Percentiles rank a stretch among this genome's conserved stretches.
phyloP scores from a whole-genome alignment of 345 rosid species.

The Luvunga scandens region DNA sequence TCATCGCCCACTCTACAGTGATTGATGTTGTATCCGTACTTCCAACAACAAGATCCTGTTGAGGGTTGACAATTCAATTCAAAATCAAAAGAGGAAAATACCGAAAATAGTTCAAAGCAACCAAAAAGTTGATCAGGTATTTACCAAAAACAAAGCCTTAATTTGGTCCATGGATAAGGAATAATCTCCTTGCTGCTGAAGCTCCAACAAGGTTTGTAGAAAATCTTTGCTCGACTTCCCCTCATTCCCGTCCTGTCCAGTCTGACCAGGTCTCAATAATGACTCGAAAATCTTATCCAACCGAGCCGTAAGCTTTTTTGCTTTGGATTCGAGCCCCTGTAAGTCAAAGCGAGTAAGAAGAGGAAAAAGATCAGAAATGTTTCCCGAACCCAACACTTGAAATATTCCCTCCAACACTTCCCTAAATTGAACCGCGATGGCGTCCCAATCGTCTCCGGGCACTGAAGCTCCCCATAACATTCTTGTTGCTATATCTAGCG shows the following conservation, averaged over 20 bases:
- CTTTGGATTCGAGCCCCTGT: slow-evolving; percentile 44
- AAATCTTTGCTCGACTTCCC: slow-evolving; percentile 23
- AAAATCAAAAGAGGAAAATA: not conserved
- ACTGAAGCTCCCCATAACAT: slow-evolving; percentile 54
- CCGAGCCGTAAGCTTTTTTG: slow-evolving; percentile 13
- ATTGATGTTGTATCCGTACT: slow-evolving; percentile 7
- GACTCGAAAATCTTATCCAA: slow-evolving; percentile 30
- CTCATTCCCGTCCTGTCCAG: slow-evolving; percentile 12
- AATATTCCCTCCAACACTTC: slow-evolving; percentile 23
- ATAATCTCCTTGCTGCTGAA: slow-evolving; percentile 4
- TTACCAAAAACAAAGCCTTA: slow-evolving; percentile 17
- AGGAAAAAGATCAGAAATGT: slow-evolving; percentile 53
- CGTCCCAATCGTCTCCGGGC: slow-evolving; percentile 32
- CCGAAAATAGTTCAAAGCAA: too few relatives aligned
- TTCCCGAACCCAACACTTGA: slow-evolving; percentile 38
- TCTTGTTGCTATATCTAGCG: slow-evolving; percentile 35
- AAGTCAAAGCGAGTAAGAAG: slow-evolving; percentile 45
- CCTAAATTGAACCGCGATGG: slow-evolving; percentile 35
- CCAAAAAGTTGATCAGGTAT: not conserved
- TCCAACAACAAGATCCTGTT: not conserved
- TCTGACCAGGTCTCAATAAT: slow-evolving; percentile 8
- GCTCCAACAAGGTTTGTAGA: slow-evolving; percentile 27
- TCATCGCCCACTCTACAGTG: slow-evolving; percentile 22
- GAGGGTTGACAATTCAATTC: not conserved
- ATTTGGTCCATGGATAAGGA: slow-evolving; percentile 10